Evolutionary conservation across 345 rosid genomes (phyloP), one percentile per base, ranked within the genome.

Genomic region (Camelina hispida): DNA sequence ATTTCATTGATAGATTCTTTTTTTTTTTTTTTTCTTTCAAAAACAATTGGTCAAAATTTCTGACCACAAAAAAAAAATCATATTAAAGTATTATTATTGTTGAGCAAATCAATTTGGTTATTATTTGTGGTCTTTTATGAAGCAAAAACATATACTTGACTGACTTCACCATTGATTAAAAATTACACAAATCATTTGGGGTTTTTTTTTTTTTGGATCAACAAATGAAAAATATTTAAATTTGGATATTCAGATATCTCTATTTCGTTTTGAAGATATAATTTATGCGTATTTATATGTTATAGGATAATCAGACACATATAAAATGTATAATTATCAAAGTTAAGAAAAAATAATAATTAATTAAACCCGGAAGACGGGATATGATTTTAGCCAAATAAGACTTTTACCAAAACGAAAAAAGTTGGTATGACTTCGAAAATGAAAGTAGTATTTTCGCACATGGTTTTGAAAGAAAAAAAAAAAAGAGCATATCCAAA

Each of bases 61-160:
- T 55, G 66, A 74, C 78, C 72, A 65, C 72, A 58, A 9, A 58
- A 28, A 28, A 25, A 28, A 9, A 54, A 32, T n/a, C 8, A 32
- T 57, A 57, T 15, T 56, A 56, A 30, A 28, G 1, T 28, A 28
- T 4, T 14, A 28, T 1, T 15, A 30, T 1, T 7, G 12, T 30
- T 57, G 20, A 46, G 52, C 52, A n/a, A 47, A 47, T 42, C 14
- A 13, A 42, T 42, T 42, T 42, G 46, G 46, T 42, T 12, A 42
- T 42, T 42, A 42, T 42, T 42, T 42, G 46, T 42, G 4, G 44
- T 40, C 44, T 40, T 40, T 28, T 28, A 35, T 9, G 11, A 35
- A 35, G 40, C 14, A 40, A 40, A 12, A 42, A 4, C 37, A 40
- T 4, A 40, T 3, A 40, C 14, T 40, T 11, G 12, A 40, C 3